phyloP scores from a whole-genome alignment of 2,329 filamentous ascomycete genomes.

The Colletotrichum cuscutae region DNA sequence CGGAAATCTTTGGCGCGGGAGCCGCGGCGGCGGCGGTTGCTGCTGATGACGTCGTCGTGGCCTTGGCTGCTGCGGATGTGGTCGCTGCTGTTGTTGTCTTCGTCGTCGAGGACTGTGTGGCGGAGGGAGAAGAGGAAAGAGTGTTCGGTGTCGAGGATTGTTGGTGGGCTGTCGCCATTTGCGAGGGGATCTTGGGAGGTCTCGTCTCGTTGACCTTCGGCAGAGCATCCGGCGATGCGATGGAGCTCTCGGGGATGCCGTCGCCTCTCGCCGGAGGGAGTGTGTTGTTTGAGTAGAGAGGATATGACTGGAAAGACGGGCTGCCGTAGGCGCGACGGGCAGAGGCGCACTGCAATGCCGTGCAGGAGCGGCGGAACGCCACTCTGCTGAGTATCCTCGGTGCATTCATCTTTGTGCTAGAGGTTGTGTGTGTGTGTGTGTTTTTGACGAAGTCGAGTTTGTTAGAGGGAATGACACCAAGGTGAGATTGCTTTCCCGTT shows the following conservation, averaged over 20 bases:
- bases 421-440: not conserved
- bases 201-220: conserved; percentile 65
- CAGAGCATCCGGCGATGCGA: conserved; percentile 55
- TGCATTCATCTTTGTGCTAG: conserved; percentile 25
- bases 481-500: not conserved
- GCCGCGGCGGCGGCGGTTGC: not conserved
- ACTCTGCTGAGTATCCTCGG: conserved; percentile 34
- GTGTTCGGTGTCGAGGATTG: conserved; percentile 11
- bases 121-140: conserved; percentile 19
- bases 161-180: conserved; percentile 34
- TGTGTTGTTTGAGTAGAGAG: conserved; percentile 54
- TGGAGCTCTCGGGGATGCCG: conserved; percentile 58
- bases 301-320: conserved; percentile 62
- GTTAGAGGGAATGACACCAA: not conserved
- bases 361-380: conserved; percentile 29
- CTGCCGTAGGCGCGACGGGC: conserved; percentile 30
- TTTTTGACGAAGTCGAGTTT: not conserved
- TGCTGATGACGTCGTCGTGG: not conserved
- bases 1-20: conserved; percentile 24
- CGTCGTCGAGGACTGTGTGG: conserved; percentile 31
- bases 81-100: conserved; percentile 29
- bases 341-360: conserved; percentile 31
- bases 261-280: conserved; percentile 54
- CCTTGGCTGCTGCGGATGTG: conserved; percentile 18
- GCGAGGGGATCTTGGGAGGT: conserved; percentile 47